Evolutionary conservation across 768 basidiomycete genomes (phyloP), one percentile per base, ranked within the genome.

Genomic region (Amanita molliuscula): DNA sequence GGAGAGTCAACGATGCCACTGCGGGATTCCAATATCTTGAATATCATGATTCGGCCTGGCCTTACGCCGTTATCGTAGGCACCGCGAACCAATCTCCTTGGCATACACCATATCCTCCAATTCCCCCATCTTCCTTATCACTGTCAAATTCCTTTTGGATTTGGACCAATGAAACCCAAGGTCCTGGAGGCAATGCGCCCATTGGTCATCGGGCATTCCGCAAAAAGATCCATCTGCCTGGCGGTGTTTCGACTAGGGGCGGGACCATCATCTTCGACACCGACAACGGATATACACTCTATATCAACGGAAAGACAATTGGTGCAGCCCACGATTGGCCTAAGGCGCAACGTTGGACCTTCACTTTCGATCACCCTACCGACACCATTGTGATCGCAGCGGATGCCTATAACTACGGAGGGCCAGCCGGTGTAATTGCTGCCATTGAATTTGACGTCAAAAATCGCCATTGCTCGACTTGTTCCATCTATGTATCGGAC

Each of bases 1-100:
- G 68, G 67, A 62, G 59, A 33, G 56, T 48, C 20, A 51, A 59
- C 33, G 47, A 33, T 6, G 54, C 59, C 8, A 56, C 65, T 1
- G 49, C 55, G 11, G 65, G 64, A n/a, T n/a, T 5, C 66, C 64
- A 48, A 55, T 64, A 40, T 52, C 59, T 18, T 55, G 58, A n/a
- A 2, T 65, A 59, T 34, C 60, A 69, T 44, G 67, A 66, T 47
- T 58, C 54, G 42, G 47, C 47, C 7, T 67, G 66, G 67, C 43
- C 52, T 4, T 48, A 62, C 23, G 65, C 64, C 3, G 58, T 59
- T 45, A 55, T 55, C 10, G 46, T 61, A 52, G 63, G 58, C 2
- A 53, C 41, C 1, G 51, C 56, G 25, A 56, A 51, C 15, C 43
- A 1, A 6, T 6, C 38, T 10, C 48, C 36, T 2, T 41, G 36